These are phyloP conservation scores for Westerdykella ornata DNA, from an alignment of 2,329 filamentous ascomycete species.

Conservation along the genomic window DNA sequence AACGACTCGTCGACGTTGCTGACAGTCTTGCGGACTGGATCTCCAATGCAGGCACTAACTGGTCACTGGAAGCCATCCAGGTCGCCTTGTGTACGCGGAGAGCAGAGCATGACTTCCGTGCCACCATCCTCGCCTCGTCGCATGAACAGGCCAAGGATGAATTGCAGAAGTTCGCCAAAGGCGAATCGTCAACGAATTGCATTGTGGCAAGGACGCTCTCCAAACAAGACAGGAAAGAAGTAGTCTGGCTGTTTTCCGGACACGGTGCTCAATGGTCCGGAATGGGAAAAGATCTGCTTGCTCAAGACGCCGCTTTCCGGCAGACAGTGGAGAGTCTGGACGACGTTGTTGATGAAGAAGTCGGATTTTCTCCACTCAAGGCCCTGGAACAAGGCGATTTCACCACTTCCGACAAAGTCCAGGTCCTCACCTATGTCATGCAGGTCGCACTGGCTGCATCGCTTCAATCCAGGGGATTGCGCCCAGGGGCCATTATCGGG, in stretches of 20 bases:
- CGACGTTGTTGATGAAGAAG: constrained; percentile 10
- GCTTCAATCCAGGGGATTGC: constrained; percentile 25
- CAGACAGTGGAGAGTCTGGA: constrained; percentile 24
- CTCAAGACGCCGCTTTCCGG: constrained; percentile 15
- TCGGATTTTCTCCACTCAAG: constrained; percentile 15
- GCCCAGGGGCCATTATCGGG: constrained; percentile 36
- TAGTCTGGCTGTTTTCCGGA: constrained; percentile 40
- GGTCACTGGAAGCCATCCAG: constrained; percentile 16
- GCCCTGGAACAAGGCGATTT: constrained; percentile 15
- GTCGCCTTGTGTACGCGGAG: constrained; percentile 27
- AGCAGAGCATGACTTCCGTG: constrained; percentile 30
- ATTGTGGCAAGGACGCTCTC: constrained; percentile 7
- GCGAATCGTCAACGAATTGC: constrained; percentile 3
- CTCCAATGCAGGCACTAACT: constrained; percentile 9
- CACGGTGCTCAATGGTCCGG: constrained; percentile 41
- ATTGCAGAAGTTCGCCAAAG: constrained; percentile 13
- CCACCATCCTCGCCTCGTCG: constrained; percentile 16
- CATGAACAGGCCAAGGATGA: constrained; percentile 16
- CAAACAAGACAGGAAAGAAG: constrained; percentile 11
- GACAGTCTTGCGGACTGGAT: constrained; percentile 20
- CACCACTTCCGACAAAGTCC: constrained; percentile 24
- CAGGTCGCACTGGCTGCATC: constrained; percentile 32
- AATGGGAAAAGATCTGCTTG: constrained; percentile 39
- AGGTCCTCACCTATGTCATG: constrained; percentile 34
- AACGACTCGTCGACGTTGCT: constrained; percentile 20